phyloP scores from a whole-genome alignment of 139 green algal species.

The Tetradesmus obliquus region DNA sequence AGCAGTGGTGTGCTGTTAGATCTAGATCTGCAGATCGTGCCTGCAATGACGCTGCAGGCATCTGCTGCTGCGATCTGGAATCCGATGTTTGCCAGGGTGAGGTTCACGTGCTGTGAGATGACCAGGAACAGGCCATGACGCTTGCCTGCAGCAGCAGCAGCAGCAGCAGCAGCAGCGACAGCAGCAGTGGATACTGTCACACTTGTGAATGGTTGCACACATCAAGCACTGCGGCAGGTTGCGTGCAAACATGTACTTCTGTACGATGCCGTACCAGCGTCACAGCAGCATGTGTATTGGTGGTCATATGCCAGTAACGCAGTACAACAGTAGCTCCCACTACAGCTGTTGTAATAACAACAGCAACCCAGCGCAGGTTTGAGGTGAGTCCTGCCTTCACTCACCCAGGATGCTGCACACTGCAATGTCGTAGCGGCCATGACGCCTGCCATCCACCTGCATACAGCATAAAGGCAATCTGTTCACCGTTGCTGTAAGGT shows the following conservation, averaged over 20 bases:
- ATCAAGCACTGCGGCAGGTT: too few species aligned
- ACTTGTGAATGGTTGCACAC: too few species aligned
- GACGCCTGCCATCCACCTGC: slow-evolving; percentile 1
- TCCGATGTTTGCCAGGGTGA: not conserved
- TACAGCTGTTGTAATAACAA: too few species aligned
- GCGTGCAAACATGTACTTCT: too few species aligned
- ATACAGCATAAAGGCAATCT: not conserved
- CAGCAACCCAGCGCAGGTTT: not conserved
- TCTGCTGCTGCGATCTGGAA: slow-evolving; percentile 15
- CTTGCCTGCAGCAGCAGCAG: slow-evolving; percentile 9
- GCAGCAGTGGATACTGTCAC: too few species aligned
- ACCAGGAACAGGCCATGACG: not conserved
- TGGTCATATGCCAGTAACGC: too few species aligned
- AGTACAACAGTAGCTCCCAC: too few species aligned
- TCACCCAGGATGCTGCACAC: not conserved
- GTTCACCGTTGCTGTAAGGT: too few species aligned
- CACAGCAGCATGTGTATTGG: too few species aligned
- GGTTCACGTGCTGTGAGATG: not conserved
- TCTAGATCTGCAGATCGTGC: not conserved
- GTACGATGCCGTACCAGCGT: too few species aligned
- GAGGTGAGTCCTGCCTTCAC: not conserved
- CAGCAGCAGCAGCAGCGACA: not conserved
- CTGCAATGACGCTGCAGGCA: not conserved
- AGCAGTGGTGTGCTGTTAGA: not conserved
- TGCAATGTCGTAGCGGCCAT: not conserved